phyloP scores from a whole-genome alignment of 352 stramenopile species.

The Phytophthora melonis region DNA sequence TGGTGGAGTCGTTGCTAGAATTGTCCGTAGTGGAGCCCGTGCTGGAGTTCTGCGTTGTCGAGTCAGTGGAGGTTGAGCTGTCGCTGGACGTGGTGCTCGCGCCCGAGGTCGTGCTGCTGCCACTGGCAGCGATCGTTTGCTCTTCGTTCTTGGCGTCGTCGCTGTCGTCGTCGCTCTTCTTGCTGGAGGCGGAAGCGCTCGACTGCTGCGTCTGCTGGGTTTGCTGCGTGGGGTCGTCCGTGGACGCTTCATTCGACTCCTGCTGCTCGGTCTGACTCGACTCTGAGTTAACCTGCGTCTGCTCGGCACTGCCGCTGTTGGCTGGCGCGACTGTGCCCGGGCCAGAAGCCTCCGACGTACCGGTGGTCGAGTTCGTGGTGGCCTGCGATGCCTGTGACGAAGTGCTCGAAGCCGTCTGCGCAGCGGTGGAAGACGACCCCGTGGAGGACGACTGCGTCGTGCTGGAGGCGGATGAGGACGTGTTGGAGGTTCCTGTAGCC shows the following conservation, averaged over 20 bases:
- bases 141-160: slow-evolving; percentile 13
- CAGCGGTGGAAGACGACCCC: neutral
- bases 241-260: neutral
- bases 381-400: neutral
- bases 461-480: neutral
- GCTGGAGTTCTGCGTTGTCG: neutral
- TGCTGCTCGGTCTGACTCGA: neutral
- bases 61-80: neutral
- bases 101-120: neutral
- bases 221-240: neutral
- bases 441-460: neutral
- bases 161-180: slow-evolving; percentile 5
- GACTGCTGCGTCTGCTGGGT: slow-evolving; percentile 2
- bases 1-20: neutral
- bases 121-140: neutral
- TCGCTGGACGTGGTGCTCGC: neutral
- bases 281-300: neutral
- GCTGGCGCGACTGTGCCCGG: neutral
- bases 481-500: slow-evolving; percentile 2
- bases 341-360: neutral
- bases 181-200: slow-evolving; percentile 4
- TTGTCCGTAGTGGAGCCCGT: neutral
- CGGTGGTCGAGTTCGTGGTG: neutral
- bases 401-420: neutral
- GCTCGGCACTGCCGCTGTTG: neutral